Conservation (phyloP, 2,329 filamentous ascomycete genomes). For the Microascus cirrosus region DNA sequence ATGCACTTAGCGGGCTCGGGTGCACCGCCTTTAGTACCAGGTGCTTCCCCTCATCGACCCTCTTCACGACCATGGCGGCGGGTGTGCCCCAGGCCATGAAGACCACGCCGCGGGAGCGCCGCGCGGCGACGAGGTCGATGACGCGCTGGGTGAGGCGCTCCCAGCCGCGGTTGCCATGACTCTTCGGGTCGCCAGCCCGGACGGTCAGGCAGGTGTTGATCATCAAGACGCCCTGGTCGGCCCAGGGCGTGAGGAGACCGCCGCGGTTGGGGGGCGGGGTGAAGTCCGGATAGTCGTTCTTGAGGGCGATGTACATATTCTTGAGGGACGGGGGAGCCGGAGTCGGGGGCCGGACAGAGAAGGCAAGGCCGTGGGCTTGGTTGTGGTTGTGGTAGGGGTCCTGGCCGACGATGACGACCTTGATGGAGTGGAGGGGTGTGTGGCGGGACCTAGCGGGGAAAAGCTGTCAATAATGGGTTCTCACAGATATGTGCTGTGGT, state of each 20-base stretch:
- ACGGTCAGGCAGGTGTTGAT: conserved; percentile 95
- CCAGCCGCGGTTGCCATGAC: conserved; percentile 80
- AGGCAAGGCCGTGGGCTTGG: conserved; percentile 92
- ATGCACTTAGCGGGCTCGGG: conserved; percentile 84
- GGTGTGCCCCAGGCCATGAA: conserved; percentile 91
- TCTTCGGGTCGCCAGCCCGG: conserved; percentile 76
- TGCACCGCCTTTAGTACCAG: conserved; percentile 79
- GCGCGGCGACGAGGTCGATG: conserved; percentile 75
- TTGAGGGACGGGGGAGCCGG: conserved; percentile 78
- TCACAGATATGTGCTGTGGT: neutral
- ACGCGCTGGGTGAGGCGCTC: conserved; percentile 85
- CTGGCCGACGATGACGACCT: conserved; percentile 88
- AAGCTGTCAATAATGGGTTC: conserved; percentile 9
- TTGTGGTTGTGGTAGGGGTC: conserved; percentile 95
- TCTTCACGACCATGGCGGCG: conserved; percentile 67
- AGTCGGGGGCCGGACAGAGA: conserved; percentile 85
- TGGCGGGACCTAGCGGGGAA: conserved; percentile 67
- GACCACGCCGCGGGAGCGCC: conserved; percentile 71
- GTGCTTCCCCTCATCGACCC: conserved; percentile 63
- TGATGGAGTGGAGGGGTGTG: conserved; percentile 79
- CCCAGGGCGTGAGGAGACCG: conserved; percentile 86
- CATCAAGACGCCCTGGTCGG: conserved; percentile 81
- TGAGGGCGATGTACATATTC: conserved; percentile 87
- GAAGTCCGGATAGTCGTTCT: conserved; percentile 81
- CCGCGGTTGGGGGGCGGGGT: conserved; percentile 61